phyloP scores from a whole-genome alignment of 2,329 filamentous ascomycete species.

The Dactylella cylindrospora region DNA sequence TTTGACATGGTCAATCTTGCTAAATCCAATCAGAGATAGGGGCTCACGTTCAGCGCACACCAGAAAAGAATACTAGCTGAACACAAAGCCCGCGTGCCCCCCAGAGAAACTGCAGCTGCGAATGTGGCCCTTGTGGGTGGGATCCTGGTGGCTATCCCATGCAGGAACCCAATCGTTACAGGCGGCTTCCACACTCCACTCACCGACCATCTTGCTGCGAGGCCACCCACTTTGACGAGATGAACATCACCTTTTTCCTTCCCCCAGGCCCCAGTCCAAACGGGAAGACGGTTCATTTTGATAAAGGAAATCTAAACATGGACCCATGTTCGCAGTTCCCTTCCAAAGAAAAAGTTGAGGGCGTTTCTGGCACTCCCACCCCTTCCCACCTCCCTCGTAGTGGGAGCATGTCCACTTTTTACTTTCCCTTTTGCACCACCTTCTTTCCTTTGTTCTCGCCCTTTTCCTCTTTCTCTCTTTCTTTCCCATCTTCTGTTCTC shows the following conservation, averaged over 20 bases:
- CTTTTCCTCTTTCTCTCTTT: conserved; percentile 26
- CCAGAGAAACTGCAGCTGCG: too few relatives aligned
- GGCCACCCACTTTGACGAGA: conserved; percentile 35
- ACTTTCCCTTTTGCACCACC: conserved; percentile 41
- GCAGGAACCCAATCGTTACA: conserved; percentile 12
- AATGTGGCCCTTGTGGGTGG: too few relatives aligned
- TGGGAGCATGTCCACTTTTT: conserved; percentile 1
- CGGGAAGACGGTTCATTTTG: conserved; percentile 44
- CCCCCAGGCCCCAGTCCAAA: conserved; percentile 31
- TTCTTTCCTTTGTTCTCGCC: conserved; percentile 27
- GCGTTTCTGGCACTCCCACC: conserved; percentile 14
- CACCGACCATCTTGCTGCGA: conserved; percentile 38
- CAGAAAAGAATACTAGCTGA: too few relatives aligned
- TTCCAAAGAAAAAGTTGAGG: conserved; percentile 24
- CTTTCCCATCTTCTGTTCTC: conserved; percentile 13
- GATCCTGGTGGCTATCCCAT: too few relatives aligned
- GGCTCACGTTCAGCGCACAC: too few relatives aligned
- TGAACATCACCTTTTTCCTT: conserved; percentile 32
- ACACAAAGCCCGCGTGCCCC: conserved; percentile 22
- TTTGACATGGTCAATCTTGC: conserved; percentile 31
- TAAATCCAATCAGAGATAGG: conserved; percentile 42
- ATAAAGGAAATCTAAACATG: conserved; percentile 38
- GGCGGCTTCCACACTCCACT: conserved; percentile 34
- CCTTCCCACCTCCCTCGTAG: conserved; percentile 15
- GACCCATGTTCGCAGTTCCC: conserved; percentile 27